These are phyloP conservation scores for Dactylellina parvicollis DNA, from an alignment of 2,329 filamentous ascomycete genomes.

Conservation along the genomic window DNA sequence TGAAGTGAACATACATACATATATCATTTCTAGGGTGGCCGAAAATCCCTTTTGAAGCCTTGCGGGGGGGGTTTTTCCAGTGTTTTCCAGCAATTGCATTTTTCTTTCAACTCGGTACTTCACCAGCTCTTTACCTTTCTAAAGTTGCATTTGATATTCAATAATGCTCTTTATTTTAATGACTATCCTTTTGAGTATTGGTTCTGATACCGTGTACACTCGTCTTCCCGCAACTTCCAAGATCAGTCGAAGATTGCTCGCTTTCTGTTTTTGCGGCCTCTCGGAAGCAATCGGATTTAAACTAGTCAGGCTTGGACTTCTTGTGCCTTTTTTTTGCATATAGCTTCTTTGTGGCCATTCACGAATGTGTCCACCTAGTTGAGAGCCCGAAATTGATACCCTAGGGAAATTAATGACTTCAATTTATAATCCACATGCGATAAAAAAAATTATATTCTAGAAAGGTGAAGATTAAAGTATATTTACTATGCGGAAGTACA, in stretches of 20 bases:
- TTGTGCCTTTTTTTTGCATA: background rate
- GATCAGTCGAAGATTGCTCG: constrained; percentile 15
- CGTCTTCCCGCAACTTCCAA: background rate
- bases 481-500: too few species aligned
- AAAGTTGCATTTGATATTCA: background rate
- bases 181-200: background rate
- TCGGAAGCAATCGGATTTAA: background rate
- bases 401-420: constrained; percentile 2
- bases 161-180: background rate
- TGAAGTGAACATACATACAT: constrained; percentile 32
- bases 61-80: background rate
- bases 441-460: background rate
- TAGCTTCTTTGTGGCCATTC: background rate
- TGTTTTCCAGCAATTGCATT: background rate
- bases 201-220: background rate
- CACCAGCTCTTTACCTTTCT: background rate
- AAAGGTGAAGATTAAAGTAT: too few species aligned
- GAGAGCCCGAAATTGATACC: constrained; percentile 34
- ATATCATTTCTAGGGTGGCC: constrained; percentile 35
- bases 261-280: constrained; percentile 1
- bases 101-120: background rate
- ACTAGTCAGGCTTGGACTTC: too few species aligned
- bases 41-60: constrained; percentile 18
- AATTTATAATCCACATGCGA: background rate
- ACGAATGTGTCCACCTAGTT: background rate